Evolutionary conservation across 2,329 filamentous ascomycete species (phyloP).

Genomic region (Scytalidium lignicola): DNA sequence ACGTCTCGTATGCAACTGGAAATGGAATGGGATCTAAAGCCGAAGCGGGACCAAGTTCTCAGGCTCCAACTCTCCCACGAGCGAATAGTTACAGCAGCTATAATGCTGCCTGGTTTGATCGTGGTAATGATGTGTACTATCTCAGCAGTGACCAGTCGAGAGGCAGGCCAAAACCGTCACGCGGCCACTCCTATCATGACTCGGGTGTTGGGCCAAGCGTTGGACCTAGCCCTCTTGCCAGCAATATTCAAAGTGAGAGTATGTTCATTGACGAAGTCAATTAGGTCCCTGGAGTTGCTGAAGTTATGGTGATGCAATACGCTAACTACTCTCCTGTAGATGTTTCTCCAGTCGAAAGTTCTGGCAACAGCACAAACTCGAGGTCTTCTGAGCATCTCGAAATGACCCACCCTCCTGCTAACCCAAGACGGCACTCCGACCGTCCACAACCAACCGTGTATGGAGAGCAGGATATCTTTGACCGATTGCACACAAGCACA

Average conservation of each 20-base stretch:
- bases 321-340: conserved; percentile 14
- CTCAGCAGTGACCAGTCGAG: conserved; percentile 6
- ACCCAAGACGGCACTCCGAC: conserved; percentile 1
- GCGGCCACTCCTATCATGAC: conserved; percentile 21
- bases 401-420: conserved; percentile 8
- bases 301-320: too few relatives aligned
- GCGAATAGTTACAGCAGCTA: conserved; percentile 20
- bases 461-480: conserved; percentile 23
- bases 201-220: conserved; percentile 20
- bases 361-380: conserved; percentile 18
- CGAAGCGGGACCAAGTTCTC: conserved; percentile 7
- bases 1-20: conserved; percentile 11
- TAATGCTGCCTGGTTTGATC: conserved; percentile 22
- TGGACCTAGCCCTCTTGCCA: conserved; percentile 21
- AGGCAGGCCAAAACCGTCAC: conserved; percentile 9
- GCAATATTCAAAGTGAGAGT: conserved; percentile 24
- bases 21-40: conserved; percentile 2
- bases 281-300: conserved; percentile 12
- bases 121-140: conserved; percentile 10
- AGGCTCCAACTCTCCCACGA: conserved; percentile 12
- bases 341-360: conserved; percentile 19
- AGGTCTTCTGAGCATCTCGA: conserved; percentile 22
- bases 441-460: conserved; percentile 19
- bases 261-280: conserved; percentile 8
- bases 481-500: conserved; percentile 26